A percentile compares a stretch with the other conserved stretches of the same genome.
These are phyloP conservation scores for Curvularia eragrostidis DNA, from an alignment of 2,329 filamentous ascomycete genomes.

Conservation along the genomic window DNA sequence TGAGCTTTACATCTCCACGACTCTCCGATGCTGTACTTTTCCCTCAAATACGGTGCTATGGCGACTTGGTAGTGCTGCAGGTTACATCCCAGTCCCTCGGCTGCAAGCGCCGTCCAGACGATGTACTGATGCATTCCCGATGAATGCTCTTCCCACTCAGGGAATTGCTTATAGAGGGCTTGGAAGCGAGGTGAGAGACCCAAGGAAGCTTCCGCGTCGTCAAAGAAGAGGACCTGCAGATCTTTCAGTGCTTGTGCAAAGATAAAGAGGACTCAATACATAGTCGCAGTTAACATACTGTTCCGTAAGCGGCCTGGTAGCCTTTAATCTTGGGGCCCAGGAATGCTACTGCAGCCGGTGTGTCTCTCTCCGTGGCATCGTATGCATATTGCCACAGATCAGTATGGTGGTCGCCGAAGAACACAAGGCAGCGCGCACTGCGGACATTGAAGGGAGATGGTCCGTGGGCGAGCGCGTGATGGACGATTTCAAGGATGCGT, in stretches of 20 bases:
- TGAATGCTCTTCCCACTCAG: neutral
- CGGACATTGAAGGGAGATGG: neutral
- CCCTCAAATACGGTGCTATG: neutral
- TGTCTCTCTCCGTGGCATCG: neutral
- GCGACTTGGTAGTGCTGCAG: neutral
- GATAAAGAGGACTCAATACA: neutral
- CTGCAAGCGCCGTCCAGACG: neutral
- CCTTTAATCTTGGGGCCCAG: neutral
- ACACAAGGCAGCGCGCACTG: neutral
- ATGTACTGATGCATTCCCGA: neutral
- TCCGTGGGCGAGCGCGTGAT: neutral
- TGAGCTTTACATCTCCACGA: neutral
- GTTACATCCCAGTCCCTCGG: neutral
- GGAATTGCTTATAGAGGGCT: neutral
- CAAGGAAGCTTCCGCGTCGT: neutral
- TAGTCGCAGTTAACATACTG: neutral
- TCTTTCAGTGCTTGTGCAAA: neutral
- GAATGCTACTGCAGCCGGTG: neutral
- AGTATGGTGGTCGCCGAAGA: neutral
- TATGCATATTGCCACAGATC: neutral
- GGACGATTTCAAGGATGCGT: neutral
- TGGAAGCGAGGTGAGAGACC: neutral
- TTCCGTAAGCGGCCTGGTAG: neutral
- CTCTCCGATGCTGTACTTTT: neutral
- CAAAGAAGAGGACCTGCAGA: neutral